Base-by-base conservation (phyloP, 805 yeast species). In the Hanseniaspora thailandica region DNA sequence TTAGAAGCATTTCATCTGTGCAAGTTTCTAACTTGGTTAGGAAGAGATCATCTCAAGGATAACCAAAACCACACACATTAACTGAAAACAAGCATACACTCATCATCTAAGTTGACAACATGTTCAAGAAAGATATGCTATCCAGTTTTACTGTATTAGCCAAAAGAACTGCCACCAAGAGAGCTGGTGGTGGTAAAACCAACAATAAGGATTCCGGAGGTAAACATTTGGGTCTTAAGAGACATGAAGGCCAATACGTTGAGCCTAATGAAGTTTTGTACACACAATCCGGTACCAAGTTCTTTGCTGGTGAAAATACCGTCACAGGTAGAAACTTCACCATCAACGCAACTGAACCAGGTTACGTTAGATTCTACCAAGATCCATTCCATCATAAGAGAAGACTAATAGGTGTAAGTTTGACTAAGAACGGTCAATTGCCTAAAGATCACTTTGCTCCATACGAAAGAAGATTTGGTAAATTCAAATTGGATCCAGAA, bases 321-420 rank as follows among this genome's bases (percentile, higher is more conserved):
- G 81, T 81, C 8, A 86, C 90, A 56, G 98, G 98, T 57, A 82
- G 80, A 62, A 97, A 93, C 66, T 97, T 89, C 67, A 90, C 98
- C 1, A 76, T 93, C 31, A 87, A 74, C 66, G 96, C 98, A 3
- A 62, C 73, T 34, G 97, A 93, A 64, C 96, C 96, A 2, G 98
- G 98, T 25, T 87, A 73, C 66, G 97, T 90, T 30, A 78, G 94
- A 58, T 93, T 78, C 69, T 93, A 93, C 68, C 71, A 82, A 56
- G 96, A 93, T 71, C 97, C 98, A 5, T 93, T 93, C 75, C 97
- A 93, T 64, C 97, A 97, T 41, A 78, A 80, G 65, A 80, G 97
- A 64, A 84, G 81, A 64, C 86, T 86, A 63, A 84, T 88, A 58
- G 98, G 98, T 38, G 81, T 93, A 36, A 88, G 95, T 0, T 73